A percentile compares a stretch with the other conserved stretches of the same genome.
These are phyloP conservation scores for Saccharomycopsis fibuligera DNA, from an alignment of 805 yeast species.

Conservation along the genomic window DNA sequence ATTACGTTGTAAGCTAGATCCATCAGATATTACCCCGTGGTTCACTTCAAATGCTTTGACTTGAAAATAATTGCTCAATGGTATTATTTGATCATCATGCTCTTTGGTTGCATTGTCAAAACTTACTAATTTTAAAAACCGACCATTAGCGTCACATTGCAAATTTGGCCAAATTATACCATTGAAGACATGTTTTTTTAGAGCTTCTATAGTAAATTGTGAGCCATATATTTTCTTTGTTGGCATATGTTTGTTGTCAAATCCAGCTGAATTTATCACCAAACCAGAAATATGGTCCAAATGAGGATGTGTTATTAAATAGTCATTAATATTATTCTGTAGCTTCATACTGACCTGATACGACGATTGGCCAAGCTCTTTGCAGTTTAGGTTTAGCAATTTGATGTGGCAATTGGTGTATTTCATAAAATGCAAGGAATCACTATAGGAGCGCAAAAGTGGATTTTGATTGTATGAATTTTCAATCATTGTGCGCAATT, in stretches of 20 bases:
- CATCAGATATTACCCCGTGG: constrained; percentile 39
- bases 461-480: constrained; percentile 8
- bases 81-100: constrained; percentile 7
- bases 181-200: constrained; percentile 59
- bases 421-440: constrained; percentile 25
- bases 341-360: constrained; percentile 30
- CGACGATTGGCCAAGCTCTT: constrained; percentile 22
- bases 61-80: constrained; percentile 18
- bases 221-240: constrained; percentile 49
- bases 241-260: constrained; percentile 25
- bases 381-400: constrained; percentile 27
- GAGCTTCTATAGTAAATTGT: constrained; percentile 41
- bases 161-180: constrained; percentile 76
- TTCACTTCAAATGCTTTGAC: constrained; percentile 34
- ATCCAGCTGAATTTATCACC: constrained; percentile 63
- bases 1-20: constrained; percentile 22
- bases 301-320: constrained; percentile 75
- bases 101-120: not conserved
- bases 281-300: constrained; percentile 72
- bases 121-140: constrained; percentile 25
- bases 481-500: constrained; percentile 9
- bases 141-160: constrained; percentile 25
- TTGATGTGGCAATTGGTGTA: constrained; percentile 27
- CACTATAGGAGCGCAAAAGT: constrained; percentile 29
- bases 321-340: constrained; percentile 34